Conservation (phyloP, 139 green algal genomes). For the Coelastrella sp. region DNA sequence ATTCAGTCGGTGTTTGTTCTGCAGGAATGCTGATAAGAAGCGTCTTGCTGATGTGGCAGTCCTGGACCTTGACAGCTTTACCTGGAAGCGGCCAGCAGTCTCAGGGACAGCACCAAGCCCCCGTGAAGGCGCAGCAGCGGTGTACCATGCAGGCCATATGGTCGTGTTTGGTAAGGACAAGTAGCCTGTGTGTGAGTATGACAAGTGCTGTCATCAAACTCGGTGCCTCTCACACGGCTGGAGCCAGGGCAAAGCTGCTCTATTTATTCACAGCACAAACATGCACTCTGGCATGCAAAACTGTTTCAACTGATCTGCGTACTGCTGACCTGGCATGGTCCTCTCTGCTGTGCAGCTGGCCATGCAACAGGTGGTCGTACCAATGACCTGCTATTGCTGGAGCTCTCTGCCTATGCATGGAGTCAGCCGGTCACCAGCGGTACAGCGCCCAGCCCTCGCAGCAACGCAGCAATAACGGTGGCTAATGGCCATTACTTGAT, state of each 20-base stretch:
- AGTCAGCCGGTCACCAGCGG: slow-evolving; percentile 72
- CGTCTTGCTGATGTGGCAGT: slow-evolving; percentile 79
- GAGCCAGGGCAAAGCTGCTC: too few relatives aligned
- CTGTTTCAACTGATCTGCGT: too few relatives aligned
- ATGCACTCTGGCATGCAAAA: too few relatives aligned
- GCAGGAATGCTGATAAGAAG: slow-evolving; percentile 70
- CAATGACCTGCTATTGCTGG: slow-evolving; percentile 90
- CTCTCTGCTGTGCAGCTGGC: slow-evolving; percentile 55
- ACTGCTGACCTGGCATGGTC: too few relatives aligned
- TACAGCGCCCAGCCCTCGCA: slow-evolving; percentile 80
- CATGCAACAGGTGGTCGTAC: slow-evolving; percentile 73
- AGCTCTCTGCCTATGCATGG: slow-evolving; percentile 82
- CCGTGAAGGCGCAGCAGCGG: slow-evolving; percentile 69
- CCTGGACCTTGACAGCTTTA: slow-evolving; percentile 79
- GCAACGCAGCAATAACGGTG: slow-evolving; percentile 36
- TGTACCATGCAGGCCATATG: slow-evolving; percentile 74
- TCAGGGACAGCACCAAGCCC: slow-evolving; percentile 64
- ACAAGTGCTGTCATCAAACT: slow-evolving; percentile 9
- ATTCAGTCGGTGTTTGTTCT: background rate
- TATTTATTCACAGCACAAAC: too few relatives aligned
- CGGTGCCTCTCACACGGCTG: too few relatives aligned
- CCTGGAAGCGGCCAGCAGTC: slow-evolving; percentile 70
- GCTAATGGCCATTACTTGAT: slow-evolving; percentile 63
- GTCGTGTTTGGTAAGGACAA: slow-evolving; percentile 79
- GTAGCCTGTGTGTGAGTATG: background rate